A percentile compares a stretch with the other conserved stretches of the same genome.
Evolutionary conservation across 306 rosid species (phyloP).

Genomic region (Inga leiocalycina): DNA sequence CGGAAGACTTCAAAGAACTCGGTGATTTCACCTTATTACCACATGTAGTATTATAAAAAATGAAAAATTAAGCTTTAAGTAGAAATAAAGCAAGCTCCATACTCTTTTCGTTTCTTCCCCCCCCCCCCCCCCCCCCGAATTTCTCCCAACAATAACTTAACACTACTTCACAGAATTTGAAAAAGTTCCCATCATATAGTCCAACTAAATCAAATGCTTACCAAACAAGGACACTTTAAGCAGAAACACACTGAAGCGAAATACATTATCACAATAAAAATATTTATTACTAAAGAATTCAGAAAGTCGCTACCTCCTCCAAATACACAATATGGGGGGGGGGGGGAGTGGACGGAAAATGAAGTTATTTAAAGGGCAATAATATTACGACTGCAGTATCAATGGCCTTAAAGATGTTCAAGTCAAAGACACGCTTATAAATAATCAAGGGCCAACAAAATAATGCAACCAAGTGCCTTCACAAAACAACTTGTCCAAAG

Average conservation of each 20-base stretch:
- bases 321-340: neutral
- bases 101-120: too few relatives aligned
- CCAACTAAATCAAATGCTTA: neutral
- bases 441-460: constrained; percentile 36
- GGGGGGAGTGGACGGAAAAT: constrained; percentile 24
- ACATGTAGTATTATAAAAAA: too few relatives aligned
- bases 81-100: too few relatives aligned
- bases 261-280: constrained; percentile 9
- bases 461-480: constrained; percentile 40
- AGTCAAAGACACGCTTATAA: constrained; percentile 38
- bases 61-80: too few relatives aligned
- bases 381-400: constrained; percentile 28
- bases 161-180: too few relatives aligned
- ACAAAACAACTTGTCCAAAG: constrained; percentile 64
- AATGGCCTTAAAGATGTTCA: constrained; percentile 36
- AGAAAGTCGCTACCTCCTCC: constrained; percentile 29
- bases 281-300: constrained; percentile 31
- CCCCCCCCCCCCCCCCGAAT: too few relatives aligned
- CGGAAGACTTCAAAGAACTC: too few relatives aligned
- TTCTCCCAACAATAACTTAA: too few relatives aligned
- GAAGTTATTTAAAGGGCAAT: constrained; percentile 36
- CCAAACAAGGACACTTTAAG: neutral
- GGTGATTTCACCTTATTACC: too few relatives aligned
- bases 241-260: constrained; percentile 2
- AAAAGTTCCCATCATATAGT: too few relatives aligned